These are phyloP conservation scores for Aspergillus texensis DNA, from an alignment of 2,329 filamentous ascomycete genomes.

Conservation along the genomic window DNA sequence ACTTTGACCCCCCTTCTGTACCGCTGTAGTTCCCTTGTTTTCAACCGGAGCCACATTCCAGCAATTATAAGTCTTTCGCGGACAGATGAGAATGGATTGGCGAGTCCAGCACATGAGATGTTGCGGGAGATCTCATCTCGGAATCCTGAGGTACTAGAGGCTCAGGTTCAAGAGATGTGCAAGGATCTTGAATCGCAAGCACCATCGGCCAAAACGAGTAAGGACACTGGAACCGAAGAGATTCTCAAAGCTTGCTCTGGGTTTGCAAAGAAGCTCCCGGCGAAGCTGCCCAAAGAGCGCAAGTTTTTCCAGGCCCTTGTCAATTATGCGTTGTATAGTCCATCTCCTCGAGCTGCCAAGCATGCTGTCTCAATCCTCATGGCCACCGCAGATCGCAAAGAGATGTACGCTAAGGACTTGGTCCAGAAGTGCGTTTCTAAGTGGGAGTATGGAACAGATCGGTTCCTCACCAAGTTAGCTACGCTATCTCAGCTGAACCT, in stretches of 20 bases:
- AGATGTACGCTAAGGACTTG: conserved; percentile 83
- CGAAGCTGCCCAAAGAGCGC: conserved; percentile 78
- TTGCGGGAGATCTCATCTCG: conserved; percentile 88
- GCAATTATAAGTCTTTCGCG: conserved; percentile 86
- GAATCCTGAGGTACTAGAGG: conserved; percentile 88
- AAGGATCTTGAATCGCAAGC: conserved; percentile 80
- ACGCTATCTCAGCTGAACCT: conserved; percentile 70
- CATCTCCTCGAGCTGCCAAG: conserved; percentile 81
- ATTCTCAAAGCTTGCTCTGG: conserved; percentile 92
- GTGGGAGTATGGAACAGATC: conserved; percentile 70
- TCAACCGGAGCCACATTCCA: conserved; percentile 91
- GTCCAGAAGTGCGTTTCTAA: conserved; percentile 73
- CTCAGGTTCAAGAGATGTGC: conserved; percentile 88
- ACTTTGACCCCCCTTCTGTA: conserved; percentile 83
- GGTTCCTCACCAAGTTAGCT: conserved; percentile 67
- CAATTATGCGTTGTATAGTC: conserved; percentile 80
- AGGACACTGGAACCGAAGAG: conserved; percentile 77
- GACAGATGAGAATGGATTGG: conserved; percentile 77
- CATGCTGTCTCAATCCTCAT: conserved; percentile 91
- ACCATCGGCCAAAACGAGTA: conserved; percentile 67
- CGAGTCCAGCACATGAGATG: conserved; percentile 79
- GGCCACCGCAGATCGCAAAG: conserved; percentile 73
- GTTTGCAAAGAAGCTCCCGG: conserved; percentile 82
- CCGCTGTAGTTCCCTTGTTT: conserved; percentile 79
- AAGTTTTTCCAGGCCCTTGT: conserved; percentile 80